Evolutionary conservation across 2,329 filamentous ascomycete species (phyloP).

Genomic region (Fusarium palustre): DNA sequence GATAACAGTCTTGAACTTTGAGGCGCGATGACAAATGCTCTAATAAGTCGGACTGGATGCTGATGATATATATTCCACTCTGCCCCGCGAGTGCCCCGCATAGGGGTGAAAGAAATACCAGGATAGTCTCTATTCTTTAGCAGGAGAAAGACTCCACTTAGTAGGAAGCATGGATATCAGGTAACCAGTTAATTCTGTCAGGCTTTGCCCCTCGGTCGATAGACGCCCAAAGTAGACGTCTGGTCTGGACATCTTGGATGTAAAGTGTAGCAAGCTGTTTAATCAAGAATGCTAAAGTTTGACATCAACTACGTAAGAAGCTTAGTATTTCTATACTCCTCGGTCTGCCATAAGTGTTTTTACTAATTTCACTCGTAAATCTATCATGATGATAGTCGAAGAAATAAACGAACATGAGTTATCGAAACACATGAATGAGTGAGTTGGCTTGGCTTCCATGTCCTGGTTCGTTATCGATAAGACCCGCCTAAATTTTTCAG

Average conservation of each 20-base stretch:
- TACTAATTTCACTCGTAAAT: neutral
- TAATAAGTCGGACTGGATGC: conserved; percentile 19
- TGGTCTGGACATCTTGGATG: neutral
- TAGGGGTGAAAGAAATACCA: conserved; percentile 24
- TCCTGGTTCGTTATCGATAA: conserved; percentile 50
- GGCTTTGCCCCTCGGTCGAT: conserved; percentile 11
- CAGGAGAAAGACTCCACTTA: neutral
- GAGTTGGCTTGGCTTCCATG: neutral
- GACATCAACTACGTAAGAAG: neutral
- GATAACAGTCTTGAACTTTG: neutral
- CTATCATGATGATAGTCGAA: neutral
- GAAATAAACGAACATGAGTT: neutral
- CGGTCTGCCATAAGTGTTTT: neutral
- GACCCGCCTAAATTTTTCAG: conserved; percentile 48
- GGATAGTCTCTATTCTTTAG: neutral
- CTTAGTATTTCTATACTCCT: rapidly evolving
- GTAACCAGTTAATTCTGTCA: conserved; percentile 11
- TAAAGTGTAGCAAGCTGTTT: neutral
- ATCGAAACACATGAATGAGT: neutral
- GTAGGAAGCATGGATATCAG: neutral
- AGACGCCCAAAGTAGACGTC: neutral
- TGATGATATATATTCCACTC: conserved; percentile 33
- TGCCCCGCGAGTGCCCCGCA: conserved; percentile 45
- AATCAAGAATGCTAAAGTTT: neutral
- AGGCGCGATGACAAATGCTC: conserved; percentile 44